These are phyloP conservation scores for Colletotrichum sp. DNA, from an alignment of 2,329 filamentous ascomycete species.

Conservation along the genomic window DNA sequence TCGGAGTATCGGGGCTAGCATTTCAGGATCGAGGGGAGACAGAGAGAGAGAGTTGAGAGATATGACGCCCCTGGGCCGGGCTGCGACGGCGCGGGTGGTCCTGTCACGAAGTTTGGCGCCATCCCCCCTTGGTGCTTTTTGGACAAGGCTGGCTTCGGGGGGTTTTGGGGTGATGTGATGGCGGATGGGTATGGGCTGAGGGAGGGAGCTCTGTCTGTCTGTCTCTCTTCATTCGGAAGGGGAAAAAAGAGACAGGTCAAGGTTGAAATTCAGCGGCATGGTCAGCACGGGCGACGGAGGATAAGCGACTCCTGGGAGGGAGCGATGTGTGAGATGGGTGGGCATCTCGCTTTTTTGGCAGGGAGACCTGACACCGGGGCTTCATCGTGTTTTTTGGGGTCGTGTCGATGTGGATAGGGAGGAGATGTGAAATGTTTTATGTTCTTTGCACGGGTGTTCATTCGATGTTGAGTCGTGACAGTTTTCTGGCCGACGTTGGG, in stretches of 20 bases:
- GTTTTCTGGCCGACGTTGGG: not conserved
- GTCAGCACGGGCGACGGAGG: not conserved
- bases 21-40: not conserved
- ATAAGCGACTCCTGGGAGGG: not conserved
- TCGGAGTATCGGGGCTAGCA: conserved; percentile 6
- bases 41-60: not conserved
- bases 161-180: not conserved
- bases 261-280: not conserved
- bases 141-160: not conserved
- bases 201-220: not conserved
- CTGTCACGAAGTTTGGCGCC: conserved; percentile 3
- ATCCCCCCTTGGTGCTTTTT: not conserved
- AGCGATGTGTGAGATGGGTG: not conserved
- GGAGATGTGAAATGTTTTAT: not conserved
- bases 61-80: not conserved
- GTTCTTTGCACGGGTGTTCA: not conserved
- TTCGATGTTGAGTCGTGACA: not conserved
- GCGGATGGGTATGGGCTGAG: not conserved
- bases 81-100: not conserved
- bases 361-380: conserved; percentile 10
- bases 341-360: not conserved
- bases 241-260: not conserved
- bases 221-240: not conserved
- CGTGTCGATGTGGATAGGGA: not conserved
- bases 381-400: not conserved